Evolutionary conservation across 208 protist genomes (phyloP).

Genomic region (Leishmania arabica): DNA sequence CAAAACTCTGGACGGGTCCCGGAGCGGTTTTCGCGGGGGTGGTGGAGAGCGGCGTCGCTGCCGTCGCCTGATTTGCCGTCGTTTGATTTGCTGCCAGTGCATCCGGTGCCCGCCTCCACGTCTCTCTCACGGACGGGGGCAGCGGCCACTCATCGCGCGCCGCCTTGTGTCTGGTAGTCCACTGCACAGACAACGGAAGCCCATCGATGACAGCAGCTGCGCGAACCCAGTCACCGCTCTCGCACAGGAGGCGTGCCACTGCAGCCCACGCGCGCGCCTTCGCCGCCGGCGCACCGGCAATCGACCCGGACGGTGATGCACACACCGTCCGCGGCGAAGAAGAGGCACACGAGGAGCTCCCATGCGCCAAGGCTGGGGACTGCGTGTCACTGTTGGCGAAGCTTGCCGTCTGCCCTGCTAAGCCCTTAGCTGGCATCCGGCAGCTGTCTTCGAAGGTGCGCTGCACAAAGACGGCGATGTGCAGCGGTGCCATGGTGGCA

Average conservation of each 20-base stretch:
- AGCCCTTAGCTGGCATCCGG: not conserved
- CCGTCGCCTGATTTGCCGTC: not conserved
- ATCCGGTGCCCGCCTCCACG: constrained; percentile 9
- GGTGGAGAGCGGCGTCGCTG: not conserved
- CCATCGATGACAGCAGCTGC: constrained; percentile 31
- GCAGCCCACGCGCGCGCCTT: constrained; percentile 28
- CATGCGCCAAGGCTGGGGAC: not conserved
- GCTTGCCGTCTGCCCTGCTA: too few species aligned
- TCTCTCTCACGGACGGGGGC: constrained; percentile 9
- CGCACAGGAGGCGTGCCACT: constrained; percentile 30
- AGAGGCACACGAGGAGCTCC: not conserved
- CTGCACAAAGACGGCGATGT: constrained; percentile 18
- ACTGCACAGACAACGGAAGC: constrained; percentile 16
- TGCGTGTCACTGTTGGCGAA: not conserved
- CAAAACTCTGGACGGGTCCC: not conserved
- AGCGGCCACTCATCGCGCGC: constrained; percentile 29
- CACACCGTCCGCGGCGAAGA: not conserved
- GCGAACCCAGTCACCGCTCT: constrained; percentile 29
- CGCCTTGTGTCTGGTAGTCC: constrained; percentile 14
- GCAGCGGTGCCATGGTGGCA: constrained; percentile 9
- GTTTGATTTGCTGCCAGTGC: not conserved
- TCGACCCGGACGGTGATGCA: not conserved
- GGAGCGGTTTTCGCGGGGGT: not conserved
- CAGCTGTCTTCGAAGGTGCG: constrained; percentile 5
- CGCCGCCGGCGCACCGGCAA: constrained; percentile 11